Evolutionary conservation across 2,329 filamentous ascomycete genomes (phyloP).

Genomic region (Aspergillus puulaauensis): DNA sequence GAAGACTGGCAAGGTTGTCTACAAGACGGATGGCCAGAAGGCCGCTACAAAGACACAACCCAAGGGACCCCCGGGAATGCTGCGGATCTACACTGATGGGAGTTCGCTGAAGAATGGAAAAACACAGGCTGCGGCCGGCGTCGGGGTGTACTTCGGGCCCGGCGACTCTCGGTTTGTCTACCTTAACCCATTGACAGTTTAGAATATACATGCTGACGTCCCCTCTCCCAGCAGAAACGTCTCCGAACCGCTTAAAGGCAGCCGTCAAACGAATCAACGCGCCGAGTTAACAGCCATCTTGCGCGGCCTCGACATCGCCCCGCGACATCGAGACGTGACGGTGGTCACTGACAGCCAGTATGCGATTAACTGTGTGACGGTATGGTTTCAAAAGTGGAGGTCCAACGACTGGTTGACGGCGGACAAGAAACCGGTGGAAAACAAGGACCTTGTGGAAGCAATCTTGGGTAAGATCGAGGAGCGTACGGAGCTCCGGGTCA

Average conservation of each 20-base stretch:
- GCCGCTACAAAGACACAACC: slow-evolving; percentile 45
- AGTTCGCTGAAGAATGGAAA: slow-evolving; percentile 61
- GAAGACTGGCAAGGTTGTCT: slow-evolving; percentile 53
- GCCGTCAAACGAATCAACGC: slow-evolving; percentile 86
- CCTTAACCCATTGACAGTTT: not conserved
- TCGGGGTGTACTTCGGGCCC: slow-evolving; percentile 66
- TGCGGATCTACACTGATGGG: slow-evolving; percentile 65
- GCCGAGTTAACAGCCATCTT: slow-evolving; percentile 90
- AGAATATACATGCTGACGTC: slow-evolving; percentile 19
- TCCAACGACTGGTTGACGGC: slow-evolving; percentile 76
- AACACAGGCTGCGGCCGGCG: slow-evolving; percentile 56
- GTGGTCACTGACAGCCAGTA: slow-evolving; percentile 92
- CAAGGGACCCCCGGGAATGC: slow-evolving; percentile 49
- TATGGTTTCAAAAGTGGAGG: slow-evolving; percentile 79
- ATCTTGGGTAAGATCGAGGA: slow-evolving; percentile 71
- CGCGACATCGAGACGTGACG: slow-evolving; percentile 65
- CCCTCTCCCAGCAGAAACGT: slow-evolving; percentile 56
- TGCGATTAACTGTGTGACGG: slow-evolving; percentile 81
- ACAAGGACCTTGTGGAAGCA: slow-evolving; percentile 76
- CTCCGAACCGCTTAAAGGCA: slow-evolving; percentile 72
- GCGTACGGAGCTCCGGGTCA: slow-evolving; percentile 58
- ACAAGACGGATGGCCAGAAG: slow-evolving; percentile 55
- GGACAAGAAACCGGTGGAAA: slow-evolving; percentile 71
- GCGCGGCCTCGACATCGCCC: slow-evolving; percentile 75
- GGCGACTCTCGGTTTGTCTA: slow-evolving; percentile 53